phyloP scores from a whole-genome alignment of 1,284 basidiomycete genomes.

The Ganoderma lingzhi region DNA sequence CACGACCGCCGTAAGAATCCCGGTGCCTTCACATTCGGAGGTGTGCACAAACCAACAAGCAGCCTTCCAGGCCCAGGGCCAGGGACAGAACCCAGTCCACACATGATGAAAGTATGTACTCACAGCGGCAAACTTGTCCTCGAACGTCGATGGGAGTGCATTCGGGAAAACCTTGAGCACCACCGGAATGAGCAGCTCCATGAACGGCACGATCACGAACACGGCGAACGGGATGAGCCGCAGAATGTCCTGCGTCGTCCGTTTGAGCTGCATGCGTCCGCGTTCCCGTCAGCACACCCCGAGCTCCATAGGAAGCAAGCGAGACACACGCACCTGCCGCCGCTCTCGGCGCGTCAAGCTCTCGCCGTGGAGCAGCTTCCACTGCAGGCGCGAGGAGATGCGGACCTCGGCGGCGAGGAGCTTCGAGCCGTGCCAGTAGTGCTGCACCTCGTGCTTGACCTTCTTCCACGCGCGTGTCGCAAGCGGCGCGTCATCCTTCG shows the following conservation, averaged over 20 bases:
- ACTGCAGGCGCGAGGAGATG: conserved; percentile 89
- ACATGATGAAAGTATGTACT: conserved; percentile 40
- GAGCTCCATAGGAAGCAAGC: neutral
- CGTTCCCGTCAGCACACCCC: conserved; percentile 1
- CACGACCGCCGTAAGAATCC: neutral
- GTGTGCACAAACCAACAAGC: neutral
- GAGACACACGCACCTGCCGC: conserved; percentile 73
- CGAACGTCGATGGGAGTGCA: conserved; percentile 98
- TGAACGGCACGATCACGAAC: conserved; percentile 97
- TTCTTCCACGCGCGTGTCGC: conserved; percentile 82
- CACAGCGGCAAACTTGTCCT: conserved; percentile 94
- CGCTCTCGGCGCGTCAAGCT: conserved; percentile 92
- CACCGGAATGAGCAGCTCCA: conserved; percentile 97
- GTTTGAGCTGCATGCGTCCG: conserved; percentile 69
- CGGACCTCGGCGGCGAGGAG: conserved; percentile 94
- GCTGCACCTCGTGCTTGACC: conserved; percentile 94
- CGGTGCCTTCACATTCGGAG: neutral
- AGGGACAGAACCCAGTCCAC: neutral
- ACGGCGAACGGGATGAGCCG: conserved; percentile 95
- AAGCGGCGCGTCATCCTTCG: conserved; percentile 62
- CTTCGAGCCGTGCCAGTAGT: conserved; percentile 98
- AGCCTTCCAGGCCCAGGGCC: neutral
- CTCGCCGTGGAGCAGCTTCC: conserved; percentile 93
- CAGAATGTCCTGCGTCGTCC: conserved; percentile 93
- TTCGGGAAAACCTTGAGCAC: conserved; percentile 98